Conservation (phyloP, 2,329 filamentous ascomycete genomes). For the Talaromyces rugulosus region DNA sequence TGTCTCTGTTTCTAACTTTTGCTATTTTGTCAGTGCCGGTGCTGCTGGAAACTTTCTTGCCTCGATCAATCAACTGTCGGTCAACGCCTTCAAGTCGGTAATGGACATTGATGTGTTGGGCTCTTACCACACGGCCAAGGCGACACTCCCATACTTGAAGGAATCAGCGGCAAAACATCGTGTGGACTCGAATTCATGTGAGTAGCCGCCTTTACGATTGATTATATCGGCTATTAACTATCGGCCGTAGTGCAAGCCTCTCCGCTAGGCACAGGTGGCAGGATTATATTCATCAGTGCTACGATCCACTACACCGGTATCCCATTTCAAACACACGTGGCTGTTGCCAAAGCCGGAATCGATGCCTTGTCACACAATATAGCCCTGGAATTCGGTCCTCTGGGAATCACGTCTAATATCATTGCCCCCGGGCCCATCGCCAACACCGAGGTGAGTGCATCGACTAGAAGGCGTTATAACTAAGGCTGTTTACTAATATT, state of each 20-base stretch:
- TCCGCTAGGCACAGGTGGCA: conserved; percentile 63
- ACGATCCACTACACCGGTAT: conserved; percentile 87
- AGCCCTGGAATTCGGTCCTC: conserved; percentile 84
- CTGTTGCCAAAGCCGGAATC: conserved; percentile 84
- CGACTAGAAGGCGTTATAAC: background rate
- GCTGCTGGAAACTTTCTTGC: conserved; percentile 95
- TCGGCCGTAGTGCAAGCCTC: conserved; percentile 23
- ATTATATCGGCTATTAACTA: background rate
- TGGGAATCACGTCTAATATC: conserved; percentile 81
- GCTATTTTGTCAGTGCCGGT: conserved; percentile 60
- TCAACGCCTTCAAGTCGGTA: conserved; percentile 91
- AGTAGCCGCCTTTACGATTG: conserved; percentile 14
- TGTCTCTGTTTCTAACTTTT: background rate
- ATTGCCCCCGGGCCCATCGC: conserved; percentile 83
- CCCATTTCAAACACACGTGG: conserved; percentile 83
- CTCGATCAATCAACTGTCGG: conserved; percentile 72
- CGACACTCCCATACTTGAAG: conserved; percentile 76
- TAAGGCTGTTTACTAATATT: background rate
- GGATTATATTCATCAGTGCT: conserved; percentile 85
- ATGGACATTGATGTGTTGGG: conserved; percentile 95
- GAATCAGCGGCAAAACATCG: conserved; percentile 64
- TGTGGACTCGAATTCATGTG: conserved; percentile 54
- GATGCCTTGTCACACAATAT: conserved; percentile 78
- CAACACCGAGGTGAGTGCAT: conserved; percentile 61
- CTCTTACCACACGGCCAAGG: conserved; percentile 92